Conservation (phyloP, 495 filamentous ascomycete species). For the Astrocystis sublimbata region DNA sequence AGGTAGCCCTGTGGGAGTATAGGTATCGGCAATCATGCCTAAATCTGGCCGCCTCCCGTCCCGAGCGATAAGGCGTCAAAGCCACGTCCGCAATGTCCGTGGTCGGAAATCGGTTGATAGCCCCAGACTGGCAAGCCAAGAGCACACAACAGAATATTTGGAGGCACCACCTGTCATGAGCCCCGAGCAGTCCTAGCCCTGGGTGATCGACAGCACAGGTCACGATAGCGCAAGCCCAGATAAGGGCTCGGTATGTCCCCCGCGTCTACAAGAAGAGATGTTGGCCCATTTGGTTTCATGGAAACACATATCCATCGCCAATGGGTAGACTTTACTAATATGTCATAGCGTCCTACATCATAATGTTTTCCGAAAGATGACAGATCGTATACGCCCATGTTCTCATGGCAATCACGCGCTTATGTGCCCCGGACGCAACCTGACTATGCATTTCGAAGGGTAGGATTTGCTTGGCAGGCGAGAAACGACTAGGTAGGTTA, state of each 20-base stretch:
- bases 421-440: not conserved
- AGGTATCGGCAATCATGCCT: no score
- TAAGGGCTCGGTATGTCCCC: no score
- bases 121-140: not conserved
- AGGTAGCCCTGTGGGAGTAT: no score
- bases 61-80: not conserved
- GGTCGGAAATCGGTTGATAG: not conserved
- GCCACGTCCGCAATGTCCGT: not conserved
- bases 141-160: not conserved
- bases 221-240: not conserved
- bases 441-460: constrained; percentile 2
- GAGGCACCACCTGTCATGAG: not conserved
- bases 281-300: no score
- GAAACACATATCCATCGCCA: no score
- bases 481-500: not conserved
- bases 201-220: not conserved
- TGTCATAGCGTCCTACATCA: no score
- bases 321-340: no score
- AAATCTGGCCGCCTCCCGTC: not conserved
- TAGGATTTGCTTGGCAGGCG: constrained; percentile 7
- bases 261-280: not conserved
- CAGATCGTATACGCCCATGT: not conserved
- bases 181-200: not conserved
- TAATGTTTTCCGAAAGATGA: not conserved
- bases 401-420: not conserved